Base-by-base conservation (phyloP, 108 stramenopile genomes). In the Conticribra guillardii region DNA sequence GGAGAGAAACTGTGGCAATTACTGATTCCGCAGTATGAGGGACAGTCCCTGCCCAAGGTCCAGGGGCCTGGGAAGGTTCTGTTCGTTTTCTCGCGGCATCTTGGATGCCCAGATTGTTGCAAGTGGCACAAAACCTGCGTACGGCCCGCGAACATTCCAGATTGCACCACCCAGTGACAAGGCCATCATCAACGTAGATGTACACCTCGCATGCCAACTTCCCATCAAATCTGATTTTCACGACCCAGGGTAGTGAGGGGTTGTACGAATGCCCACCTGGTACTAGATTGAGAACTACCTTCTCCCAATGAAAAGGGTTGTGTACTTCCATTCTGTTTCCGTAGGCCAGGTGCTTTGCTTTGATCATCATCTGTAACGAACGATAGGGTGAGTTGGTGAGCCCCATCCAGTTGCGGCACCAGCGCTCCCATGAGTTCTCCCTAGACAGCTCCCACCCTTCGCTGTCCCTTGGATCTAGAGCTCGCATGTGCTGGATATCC, bases 391-490 rank as follows among this genome's bases (percentile, higher is more conserved):
- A 69, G 16, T 66, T 57, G n/a, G 22, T 65, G 29, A 83, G 32
- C 1, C 78, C 82, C 82, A 79, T 80, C 1, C n/a, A 57, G 37
- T 57, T n/a, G n/a, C n/a, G n/a, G n/a, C n/a, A n/a, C n/a, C n/a
- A n/a, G n/a, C n/a, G n/a, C n/a, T n/a, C n/a, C n/a, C n/a, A n/a
- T n/a, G n/a, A n/a, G n/a, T n/a, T n/a, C n/a, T n/a, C n/a, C n/a
- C n/a, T n/a, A n/a, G n/a, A n/a, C n/a, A n/a, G n/a, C n/a, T n/a
- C n/a, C n/a, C n/a, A n/a, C n/a, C n/a, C n/a, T n/a, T n/a, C n/a
- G n/a, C n/a, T n/a, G n/a, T n/a, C n/a, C n/a, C n/a, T n/a, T n/a
- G n/a, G n/a, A n/a, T n/a, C n/a, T n/a, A n/a, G n/a, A 7, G 21
- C 11, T 21, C 15, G n/a, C n/a, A 73, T 33, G 22, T 76, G 60